These are phyloP conservation scores for Wickerhamiella bombiphila DNA, from an alignment of 805 yeast species.

Conservation along the genomic window DNA sequence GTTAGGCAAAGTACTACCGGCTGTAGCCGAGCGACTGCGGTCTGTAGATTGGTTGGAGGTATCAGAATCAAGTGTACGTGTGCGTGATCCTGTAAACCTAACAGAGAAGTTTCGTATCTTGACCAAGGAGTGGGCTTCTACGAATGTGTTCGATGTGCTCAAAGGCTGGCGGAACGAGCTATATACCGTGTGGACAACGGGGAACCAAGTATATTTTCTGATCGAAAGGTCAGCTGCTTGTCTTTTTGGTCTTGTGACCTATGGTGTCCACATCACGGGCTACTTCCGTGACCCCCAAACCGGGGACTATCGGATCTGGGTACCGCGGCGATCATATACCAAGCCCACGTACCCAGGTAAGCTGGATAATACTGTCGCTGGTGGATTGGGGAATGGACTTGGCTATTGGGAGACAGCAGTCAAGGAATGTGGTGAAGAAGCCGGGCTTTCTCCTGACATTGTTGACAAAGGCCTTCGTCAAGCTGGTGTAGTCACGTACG, in stretches of 20 bases:
- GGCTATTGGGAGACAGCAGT: constrained; percentile 61
- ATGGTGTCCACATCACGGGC: constrained; percentile 83
- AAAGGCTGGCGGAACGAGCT: constrained; percentile 71
- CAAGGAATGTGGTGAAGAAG: constrained; percentile 86
- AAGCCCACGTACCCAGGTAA: constrained; percentile 83
- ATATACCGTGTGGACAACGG: constrained; percentile 53
- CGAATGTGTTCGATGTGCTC: constrained; percentile 17
- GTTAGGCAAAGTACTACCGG: constrained; percentile 13
- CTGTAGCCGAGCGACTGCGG: constrained; percentile 7
- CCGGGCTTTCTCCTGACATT: constrained; percentile 47
- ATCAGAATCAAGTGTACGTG: constrained; percentile 3
- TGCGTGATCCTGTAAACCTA: constrained; percentile 5
- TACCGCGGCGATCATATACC: constrained; percentile 61
- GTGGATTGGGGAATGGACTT: constrained; percentile 77
- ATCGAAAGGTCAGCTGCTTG: constrained; percentile 75
- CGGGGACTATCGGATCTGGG: constrained; percentile 40
- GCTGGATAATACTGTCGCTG: constrained; percentile 91
- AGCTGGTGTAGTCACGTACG: constrained; percentile 58
- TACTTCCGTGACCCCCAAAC: constrained; percentile 28
- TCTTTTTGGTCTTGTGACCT: constrained; percentile 71
- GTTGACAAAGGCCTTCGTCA: constrained; percentile 32
- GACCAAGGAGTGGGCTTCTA: constrained; percentile 16
- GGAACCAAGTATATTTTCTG: constrained; percentile 41
- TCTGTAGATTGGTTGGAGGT: constrained; percentile 6
- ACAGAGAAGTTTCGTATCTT: constrained; percentile 11